These are phyloP conservation scores for Penicillium simplicissimum DNA, from an alignment of 495 filamentous ascomycete genomes.

Conservation along the genomic window DNA sequence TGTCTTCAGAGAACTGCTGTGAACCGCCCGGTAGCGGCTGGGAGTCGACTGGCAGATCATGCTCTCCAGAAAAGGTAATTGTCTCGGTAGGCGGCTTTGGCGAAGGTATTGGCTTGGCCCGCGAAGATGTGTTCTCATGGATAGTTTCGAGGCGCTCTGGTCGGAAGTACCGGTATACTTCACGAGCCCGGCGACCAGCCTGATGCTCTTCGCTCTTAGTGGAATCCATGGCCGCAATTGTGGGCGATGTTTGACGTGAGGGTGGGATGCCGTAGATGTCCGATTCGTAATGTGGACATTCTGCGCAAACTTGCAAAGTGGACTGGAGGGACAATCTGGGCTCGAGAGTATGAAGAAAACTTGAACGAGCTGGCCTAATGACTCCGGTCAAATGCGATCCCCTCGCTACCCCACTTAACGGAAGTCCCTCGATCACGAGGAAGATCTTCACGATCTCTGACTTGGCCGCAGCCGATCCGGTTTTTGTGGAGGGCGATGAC, in stretches of 20 bases:
- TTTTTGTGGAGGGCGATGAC: not conserved
- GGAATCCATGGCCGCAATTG: not conserved
- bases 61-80: not conserved
- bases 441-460: not conserved
- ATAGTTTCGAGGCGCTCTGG: conserved; percentile 27
- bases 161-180: conserved; percentile 51
- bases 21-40: conserved; percentile 11
- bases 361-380: not conserved
- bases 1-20: conserved; percentile 8
- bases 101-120: not conserved
- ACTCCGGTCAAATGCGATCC: not conserved
- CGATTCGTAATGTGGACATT: too few species aligned
- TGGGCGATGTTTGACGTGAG: not conserved
- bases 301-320: too few species aligned
- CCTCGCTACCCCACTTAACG: not conserved
- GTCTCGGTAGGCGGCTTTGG: not conserved
- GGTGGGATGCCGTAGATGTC: too few species aligned
- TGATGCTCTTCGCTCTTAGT: conserved; percentile 21
- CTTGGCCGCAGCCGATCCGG: not conserved
- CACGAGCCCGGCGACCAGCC: conserved; percentile 41
- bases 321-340: too few species aligned
- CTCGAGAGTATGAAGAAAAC: not conserved
- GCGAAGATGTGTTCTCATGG: conserved; percentile 10
- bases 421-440: not conserved
- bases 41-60: conserved; percentile 5